Base-by-base conservation (phyloP, 2,329 filamentous ascomycete genomes). In the Alternaria brassicicola region DNA sequence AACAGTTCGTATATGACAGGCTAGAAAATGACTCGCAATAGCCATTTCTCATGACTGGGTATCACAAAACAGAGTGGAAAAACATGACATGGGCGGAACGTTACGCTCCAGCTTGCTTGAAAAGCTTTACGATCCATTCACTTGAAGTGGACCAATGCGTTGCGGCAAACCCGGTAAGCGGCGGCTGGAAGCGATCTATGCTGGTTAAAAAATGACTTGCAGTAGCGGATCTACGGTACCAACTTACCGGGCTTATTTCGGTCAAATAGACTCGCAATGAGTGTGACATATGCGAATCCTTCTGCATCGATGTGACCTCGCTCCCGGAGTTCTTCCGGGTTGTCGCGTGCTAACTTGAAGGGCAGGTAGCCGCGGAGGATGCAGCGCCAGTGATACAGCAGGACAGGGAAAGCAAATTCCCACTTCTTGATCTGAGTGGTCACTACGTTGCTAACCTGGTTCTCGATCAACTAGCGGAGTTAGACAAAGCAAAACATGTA, bases 271-370 rank as follows among this genome's bases (percentile, higher is more conserved):
- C 39, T 55, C 10, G 67, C 63, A 19, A 75, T 66, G 30, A 61
- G 63, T 35, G 61, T 68, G 19, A 76, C 63, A 60, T 76, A 76
- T n/a, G 69, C 53, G 41, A 74, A 72, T 0, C 68, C 70, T 55
- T 69, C 63, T 15, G 61, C 41, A 47, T 77, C 74, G 33, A 75
- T 63, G 23, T 70, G 67, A 7, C 71, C 73, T 17, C 66, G 66
- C 45, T 66, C 65, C 23, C 66, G 66, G 36, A 77, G 39, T 57
- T 75, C 70, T 23, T 72, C 70, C 15, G 74, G 67, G 26, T 77
- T 76, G n/a, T 76, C 71, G 7, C 72, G 70, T 7, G 72, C 74
- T 26, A 75, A 33, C 38, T 71, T 72, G 64, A 76, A 76, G 1
- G 75, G 75, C 21, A 61, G 63, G 46, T 71, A 76, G 12, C 65